Conservation (phyloP, 75 land plant genomes). For the Picea glauca region DNA sequence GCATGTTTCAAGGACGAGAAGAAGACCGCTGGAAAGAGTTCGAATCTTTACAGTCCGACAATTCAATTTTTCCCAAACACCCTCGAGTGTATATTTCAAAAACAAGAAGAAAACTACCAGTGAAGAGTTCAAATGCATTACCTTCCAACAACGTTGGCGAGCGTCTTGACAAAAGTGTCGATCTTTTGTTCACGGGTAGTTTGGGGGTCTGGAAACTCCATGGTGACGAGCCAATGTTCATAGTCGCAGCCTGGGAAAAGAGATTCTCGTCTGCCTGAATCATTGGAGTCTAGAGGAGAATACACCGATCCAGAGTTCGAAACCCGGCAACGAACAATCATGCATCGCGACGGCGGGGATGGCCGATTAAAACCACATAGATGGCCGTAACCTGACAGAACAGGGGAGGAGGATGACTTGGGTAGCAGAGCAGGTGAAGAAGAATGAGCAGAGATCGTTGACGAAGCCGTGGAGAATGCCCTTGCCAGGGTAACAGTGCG, state of each 20-base stretch:
- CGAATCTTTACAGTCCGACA: too few relatives aligned
- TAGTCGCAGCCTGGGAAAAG: conserved; percentile 5
- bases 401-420: background rate
- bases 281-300: conserved; percentile 5
- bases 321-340: conserved; percentile 2
- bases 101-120: background rate
- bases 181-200: conserved; percentile 8
- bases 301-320: conserved; percentile 3
- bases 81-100: background rate
- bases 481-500: background rate
- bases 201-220: conserved; percentile 8
- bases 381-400: background rate
- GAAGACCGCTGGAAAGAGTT: too few relatives aligned
- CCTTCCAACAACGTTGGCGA: conserved; percentile 8
- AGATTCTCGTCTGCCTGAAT: background rate
- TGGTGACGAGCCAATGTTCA: conserved; percentile 8
- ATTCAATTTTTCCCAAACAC: too few relatives aligned
- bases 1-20: too few relatives aligned
- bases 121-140: background rate
- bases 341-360: background rate
- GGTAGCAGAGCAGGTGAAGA: background rate
- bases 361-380: background rate
- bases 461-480: background rate
- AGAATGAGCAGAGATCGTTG: background rate
- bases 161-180: conserved; percentile 1